These are phyloP conservation scores for Ceratocystis diversiconidia DNA, from an alignment of 2,329 filamentous ascomycete species.

Conservation along the genomic window DNA sequence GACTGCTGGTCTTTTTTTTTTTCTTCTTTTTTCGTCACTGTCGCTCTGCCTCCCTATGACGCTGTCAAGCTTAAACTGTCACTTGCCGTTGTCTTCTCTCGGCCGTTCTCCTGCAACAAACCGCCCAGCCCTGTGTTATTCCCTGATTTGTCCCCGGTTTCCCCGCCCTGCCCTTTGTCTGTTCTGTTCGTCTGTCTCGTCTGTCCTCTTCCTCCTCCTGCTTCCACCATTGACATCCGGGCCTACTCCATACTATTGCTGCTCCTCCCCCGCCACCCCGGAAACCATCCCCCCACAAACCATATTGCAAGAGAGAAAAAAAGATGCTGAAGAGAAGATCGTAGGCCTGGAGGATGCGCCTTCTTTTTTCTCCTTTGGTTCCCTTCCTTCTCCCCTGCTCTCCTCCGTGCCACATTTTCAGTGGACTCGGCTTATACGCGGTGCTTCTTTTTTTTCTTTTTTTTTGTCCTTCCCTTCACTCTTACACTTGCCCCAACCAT, in stretches of 20 bases:
- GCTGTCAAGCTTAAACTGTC: background rate
- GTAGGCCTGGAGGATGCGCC: background rate
- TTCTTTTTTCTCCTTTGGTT: background rate
- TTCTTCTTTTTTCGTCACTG: background rate
- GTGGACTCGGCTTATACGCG: constrained; percentile 7
- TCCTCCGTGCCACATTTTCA: background rate
- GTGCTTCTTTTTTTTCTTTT: background rate
- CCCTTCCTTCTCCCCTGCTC: background rate
- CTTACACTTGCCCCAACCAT: background rate
- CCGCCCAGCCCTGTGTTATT: background rate
- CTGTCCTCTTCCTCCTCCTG: background rate
- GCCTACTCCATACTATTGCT: constrained; percentile 4
- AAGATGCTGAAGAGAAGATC: background rate
- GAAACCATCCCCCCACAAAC: background rate
- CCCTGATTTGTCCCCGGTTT: background rate
- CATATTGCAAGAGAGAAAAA: background rate
- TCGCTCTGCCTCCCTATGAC: background rate
- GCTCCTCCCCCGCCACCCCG: constrained; percentile 4
- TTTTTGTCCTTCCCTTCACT: background rate
- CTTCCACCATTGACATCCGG: background rate
- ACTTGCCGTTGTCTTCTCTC: background rate
- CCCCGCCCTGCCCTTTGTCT: background rate
- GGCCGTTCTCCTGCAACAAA: background rate
- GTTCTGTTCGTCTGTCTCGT: background rate
- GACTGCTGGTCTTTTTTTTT: background rate